Base-by-base conservation (phyloP, 2,329 filamentous ascomycete species). In the Cucurbitaria berberidis region DNA sequence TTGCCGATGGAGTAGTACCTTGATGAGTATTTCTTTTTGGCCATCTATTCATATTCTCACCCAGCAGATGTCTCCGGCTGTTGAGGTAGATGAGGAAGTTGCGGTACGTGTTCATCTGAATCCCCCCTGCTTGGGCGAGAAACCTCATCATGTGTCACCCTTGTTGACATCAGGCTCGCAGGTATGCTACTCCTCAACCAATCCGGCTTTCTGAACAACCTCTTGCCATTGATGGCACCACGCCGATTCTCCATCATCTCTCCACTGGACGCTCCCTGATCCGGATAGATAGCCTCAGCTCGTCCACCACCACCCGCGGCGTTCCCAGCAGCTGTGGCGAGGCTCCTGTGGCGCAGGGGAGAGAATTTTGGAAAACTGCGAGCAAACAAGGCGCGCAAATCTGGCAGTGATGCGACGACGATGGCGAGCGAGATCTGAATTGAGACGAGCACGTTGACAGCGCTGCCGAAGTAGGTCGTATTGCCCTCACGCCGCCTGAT, bases 351-450 rank as follows among this genome's bases (percentile, higher is more conserved):
- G 47, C 66, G 64, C 3, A 64, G 45, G 18, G 63, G 64, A n/a
- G 57, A 63, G 35, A 67, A 64, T 15, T 63, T 58, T 5, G 54
- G 50, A 51, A 62, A 63, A 7, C 30, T 58, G 5, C 66, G 49
- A 18, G 60, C 63, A 15, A 68, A 24, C 21, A 68, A 40, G 1
- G 65, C 67, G 13, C 65, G 58, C 4, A 70, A 19, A 42, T 70
- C 67, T 2, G 66, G 67, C 9, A 68, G 51, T 7, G 60, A 66
- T 6, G 67, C 66, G 1, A 66, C 67, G 8, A 68, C 46, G 24
- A 70, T 68, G 1, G 64, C 66, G 11, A 69, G 49, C 1, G 54
- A 56, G 7, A 70, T 59, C 30, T 70, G 65, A 15, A 69, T 63
- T 3, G 65, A 60, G 34, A 68, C 51, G 22, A 69, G 60, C 19